Evolutionary conservation across 2,329 filamentous ascomycete genomes (phyloP).

Genomic region (Fusarium drepaniforme): DNA sequence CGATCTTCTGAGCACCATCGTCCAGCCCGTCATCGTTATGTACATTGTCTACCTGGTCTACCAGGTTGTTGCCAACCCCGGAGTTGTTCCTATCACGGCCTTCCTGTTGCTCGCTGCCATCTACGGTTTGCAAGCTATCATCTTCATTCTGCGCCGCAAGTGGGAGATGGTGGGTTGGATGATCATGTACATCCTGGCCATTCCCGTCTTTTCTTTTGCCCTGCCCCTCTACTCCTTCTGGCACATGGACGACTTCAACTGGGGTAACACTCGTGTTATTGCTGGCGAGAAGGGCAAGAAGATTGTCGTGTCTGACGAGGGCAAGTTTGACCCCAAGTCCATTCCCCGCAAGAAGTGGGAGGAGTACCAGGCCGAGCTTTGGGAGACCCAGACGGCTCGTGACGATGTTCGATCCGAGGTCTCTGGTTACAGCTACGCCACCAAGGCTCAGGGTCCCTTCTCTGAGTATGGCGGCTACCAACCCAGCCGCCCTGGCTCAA

Average conservation of each 20-base stretch:
- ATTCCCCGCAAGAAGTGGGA: constrained; percentile 99
- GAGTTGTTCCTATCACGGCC: constrained; percentile 82
- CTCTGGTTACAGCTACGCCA: constrained; percentile 95
- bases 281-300: constrained; percentile 94
- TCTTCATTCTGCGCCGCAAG: constrained; percentile 95
- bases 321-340: constrained; percentile 92
- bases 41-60: constrained; percentile 94
- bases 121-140: constrained; percentile 95
- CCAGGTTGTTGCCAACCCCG: constrained; percentile 70
- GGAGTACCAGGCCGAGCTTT: constrained; percentile 97
- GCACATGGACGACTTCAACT: constrained; percentile 99
- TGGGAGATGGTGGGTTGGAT: constrained; percentile 99
- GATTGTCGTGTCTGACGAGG: constrained; percentile 94
- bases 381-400: constrained; percentile 91
- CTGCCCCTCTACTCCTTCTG: constrained; percentile 96
- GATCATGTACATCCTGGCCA: constrained; percentile 92
- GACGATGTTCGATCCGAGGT: constrained; percentile 86
- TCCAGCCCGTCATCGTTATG: constrained; percentile 90
- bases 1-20: constrained; percentile 90
- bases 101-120: constrained; percentile 95
- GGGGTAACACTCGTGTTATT: constrained; percentile 98
- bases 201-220: constrained; percentile 91
- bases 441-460: constrained; percentile 75
- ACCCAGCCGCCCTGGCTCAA: constrained; percentile 68
- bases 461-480: constrained; percentile 81